These are phyloP conservation scores for Calocybe indica DNA, from an alignment of 768 basidiomycete genomes.

Conservation along the genomic window DNA sequence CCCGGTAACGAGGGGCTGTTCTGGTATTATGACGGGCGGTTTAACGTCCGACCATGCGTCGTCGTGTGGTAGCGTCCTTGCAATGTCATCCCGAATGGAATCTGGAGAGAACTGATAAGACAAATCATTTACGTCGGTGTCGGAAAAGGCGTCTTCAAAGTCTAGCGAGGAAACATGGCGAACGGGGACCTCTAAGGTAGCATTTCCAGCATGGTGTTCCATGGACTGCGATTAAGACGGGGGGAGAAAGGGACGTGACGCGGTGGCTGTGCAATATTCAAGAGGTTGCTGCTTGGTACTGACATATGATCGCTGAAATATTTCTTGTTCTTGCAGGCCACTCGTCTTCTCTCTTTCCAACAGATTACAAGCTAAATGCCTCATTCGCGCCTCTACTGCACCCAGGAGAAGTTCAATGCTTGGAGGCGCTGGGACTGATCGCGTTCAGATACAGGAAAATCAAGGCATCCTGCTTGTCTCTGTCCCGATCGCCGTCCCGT, in stretches of 20 bases:
- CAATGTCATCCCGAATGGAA: conserved; percentile 57
- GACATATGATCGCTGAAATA: conserved; percentile 80
- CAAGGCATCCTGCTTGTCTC: conserved; percentile 43
- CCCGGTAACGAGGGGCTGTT: too few relatives aligned
- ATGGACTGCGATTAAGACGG: conserved; percentile 4
- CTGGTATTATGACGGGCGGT: too few relatives aligned
- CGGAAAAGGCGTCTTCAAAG: conserved; percentile 68
- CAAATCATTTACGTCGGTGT: conserved; percentile 44
- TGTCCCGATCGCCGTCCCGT: conserved; percentile 58
- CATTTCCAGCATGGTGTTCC: conserved; percentile 7
- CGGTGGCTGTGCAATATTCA: background rate
- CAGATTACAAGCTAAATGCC: conserved; percentile 52
- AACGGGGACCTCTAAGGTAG: conserved; percentile 9
- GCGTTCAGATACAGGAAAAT: conserved; percentile 73
- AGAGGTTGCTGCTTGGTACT: background rate
- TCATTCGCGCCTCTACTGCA: conserved; percentile 71
- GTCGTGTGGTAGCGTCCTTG: conserved; percentile 24
- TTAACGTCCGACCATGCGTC: too few relatives aligned
- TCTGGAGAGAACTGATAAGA: conserved; percentile 52
- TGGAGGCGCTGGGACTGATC: conserved; percentile 73
- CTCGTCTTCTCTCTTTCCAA: conserved; percentile 74
- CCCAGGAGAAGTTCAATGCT: conserved; percentile 81
- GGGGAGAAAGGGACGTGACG: background rate
- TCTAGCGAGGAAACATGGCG: conserved; percentile 27
- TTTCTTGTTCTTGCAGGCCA: conserved; percentile 85